Evolutionary conservation across 495 filamentous ascomycete species (phyloP).

Genomic region (Hypoxylon rickii): DNA sequence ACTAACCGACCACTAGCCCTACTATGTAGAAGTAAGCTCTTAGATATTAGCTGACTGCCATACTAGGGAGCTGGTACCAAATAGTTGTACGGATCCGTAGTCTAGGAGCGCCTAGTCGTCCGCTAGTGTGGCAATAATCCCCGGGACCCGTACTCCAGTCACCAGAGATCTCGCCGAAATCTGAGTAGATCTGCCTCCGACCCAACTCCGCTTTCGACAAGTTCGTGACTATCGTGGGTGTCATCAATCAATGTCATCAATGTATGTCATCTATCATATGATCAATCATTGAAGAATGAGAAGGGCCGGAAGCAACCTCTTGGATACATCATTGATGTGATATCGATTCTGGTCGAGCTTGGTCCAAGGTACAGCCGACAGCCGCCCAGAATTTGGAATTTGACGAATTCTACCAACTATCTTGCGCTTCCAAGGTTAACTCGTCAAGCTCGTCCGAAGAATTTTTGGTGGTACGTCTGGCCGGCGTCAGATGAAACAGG

Average conservation of each 20-base stretch:
- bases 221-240: too few species aligned
- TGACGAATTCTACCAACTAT: too few species aligned
- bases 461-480: constrained; percentile 12
- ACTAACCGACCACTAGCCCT: too few species aligned
- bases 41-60: too few species aligned
- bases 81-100: too few species aligned
- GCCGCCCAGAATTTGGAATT: constrained; percentile 6
- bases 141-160: background rate
- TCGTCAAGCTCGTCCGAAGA: background rate
- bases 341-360: constrained; percentile 16
- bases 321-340: too few species aligned
- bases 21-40: background rate
- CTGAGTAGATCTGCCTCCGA: constrained; percentile 8
- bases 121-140: background rate
- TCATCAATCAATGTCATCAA: too few species aligned
- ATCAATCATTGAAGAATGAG: constrained; percentile 15
- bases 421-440: too few species aligned
- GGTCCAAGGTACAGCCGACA: background rate
- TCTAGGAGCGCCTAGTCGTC: too few species aligned
- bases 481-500: constrained; percentile 32
- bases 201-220: background rate
- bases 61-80: too few species aligned
- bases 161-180: constrained; percentile 21
- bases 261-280: too few species aligned
- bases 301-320: constrained; percentile 18